Base-by-base conservation (phyloP, 106 monocot species). In the Amphibolis antarctica region DNA sequence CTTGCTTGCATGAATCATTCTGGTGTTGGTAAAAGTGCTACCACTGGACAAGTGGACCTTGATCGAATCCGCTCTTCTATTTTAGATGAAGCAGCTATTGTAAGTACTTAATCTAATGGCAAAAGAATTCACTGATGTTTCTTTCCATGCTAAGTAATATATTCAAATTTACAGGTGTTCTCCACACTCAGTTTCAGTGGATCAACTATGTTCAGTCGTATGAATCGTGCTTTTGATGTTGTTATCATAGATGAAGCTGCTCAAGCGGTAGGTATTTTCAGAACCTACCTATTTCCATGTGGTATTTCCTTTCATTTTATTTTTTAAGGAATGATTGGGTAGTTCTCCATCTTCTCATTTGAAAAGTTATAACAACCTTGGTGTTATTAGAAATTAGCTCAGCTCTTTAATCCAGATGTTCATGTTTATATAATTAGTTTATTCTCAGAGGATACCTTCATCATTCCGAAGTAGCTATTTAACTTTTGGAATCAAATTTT, bases 191-290 rank as follows among this genome's bases (percentile, higher is more conserved):
- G 96, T 75, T 98, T 98, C 64, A 98, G 89, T 60, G 96, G 96
- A 29, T 98, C 96, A 48, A 9, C 82, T 59, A 46, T 82, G 46
- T 90, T 98, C 71, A 79, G 74, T 74, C 76, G 77, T 66, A 78
- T 83, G 87, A 85, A 81, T 70, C 82, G 85, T 42, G 69, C 67
- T 18, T 98, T 98, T 81, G 96, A 98, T 98, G 87, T 98, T 67
- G 96, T 98, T 50, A 91, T 98, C 72, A 98, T 98, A 44, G 96
- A 98, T 80, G 96, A 98, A 82, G 96, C 96, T 79, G 96, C 96
- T 69, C 96, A 98, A 80, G 96, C 96, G 51, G 96, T 98, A 84
- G 74, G 86, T 69, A 11, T 29, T 70, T 62, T 60, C 23, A 57
- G 15, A 57, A 57, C 13, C 12, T 55, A 12, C 9, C 26, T 25